Conservation (phyloP, 2,329 filamentous ascomycete species). For the Paecilomyces variotii region DNA sequence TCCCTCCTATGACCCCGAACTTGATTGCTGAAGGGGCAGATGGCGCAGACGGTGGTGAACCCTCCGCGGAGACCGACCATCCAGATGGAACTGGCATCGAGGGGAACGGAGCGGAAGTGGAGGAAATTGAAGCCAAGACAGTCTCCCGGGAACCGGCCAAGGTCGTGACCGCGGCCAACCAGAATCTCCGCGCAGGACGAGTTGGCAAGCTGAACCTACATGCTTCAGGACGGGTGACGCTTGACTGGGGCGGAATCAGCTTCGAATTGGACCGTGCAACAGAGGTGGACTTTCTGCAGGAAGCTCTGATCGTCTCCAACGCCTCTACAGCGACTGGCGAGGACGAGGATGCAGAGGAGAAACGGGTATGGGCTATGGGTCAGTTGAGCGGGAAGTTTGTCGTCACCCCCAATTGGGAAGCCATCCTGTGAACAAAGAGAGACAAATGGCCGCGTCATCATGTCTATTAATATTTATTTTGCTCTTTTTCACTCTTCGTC, state of each 20-base stretch:
- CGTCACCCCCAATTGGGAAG: conserved; percentile 53
- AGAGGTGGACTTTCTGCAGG: conserved; percentile 52
- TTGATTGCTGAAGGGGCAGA: conserved; percentile 28
- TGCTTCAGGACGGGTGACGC: conserved; percentile 51
- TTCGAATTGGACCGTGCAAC: conserved; percentile 51
- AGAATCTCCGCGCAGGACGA: conserved; percentile 43
- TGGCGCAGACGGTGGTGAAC: conserved; percentile 1
- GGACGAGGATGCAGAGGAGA: conserved; percentile 25
- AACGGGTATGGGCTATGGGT: conserved; percentile 49
- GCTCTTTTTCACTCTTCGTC: not conserved
- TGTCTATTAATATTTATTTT: not conserved
- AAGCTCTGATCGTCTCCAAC: conserved; percentile 42
- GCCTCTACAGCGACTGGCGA: conserved; percentile 14
- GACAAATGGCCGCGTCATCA: not conserved
- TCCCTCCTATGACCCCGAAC: conserved; percentile 55
- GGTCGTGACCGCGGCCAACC: conserved; percentile 33
- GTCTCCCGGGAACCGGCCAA: conserved; percentile 13
- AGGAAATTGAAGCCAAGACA: conserved; percentile 11
- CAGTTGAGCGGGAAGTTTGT: conserved; percentile 59
- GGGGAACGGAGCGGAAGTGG: conserved; percentile 22
- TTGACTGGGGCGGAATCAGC: conserved; percentile 56
- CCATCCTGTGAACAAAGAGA: conserved; percentile 29
- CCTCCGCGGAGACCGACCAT: conserved; percentile 1
- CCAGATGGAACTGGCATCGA: conserved; percentile 9
- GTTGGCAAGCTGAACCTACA: conserved; percentile 57